Evolutionary conservation across 169 alveolate genomes (phyloP).

Genomic region (Plasmodium fragile): DNA sequence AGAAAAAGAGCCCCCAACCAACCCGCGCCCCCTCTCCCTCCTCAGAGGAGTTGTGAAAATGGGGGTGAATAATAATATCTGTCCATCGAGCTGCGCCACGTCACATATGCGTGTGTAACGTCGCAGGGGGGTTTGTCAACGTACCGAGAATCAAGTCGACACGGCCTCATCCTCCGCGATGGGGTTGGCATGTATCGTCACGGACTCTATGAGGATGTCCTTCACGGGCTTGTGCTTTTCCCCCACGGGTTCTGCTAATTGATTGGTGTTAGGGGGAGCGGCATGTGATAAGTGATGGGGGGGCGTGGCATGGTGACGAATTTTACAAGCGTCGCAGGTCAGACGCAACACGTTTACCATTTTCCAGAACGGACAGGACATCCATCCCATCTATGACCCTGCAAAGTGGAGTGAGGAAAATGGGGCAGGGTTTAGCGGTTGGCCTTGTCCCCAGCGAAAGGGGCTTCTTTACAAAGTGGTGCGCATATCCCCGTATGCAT

Average conservation of each 20-base stretch:
- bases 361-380: constrained; percentile 92
- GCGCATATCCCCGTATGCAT: background rate
- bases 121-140: background rate
- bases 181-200: constrained; percentile 92
- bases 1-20: background rate
- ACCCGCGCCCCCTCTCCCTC: background rate
- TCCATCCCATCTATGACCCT: constrained; percentile 94
- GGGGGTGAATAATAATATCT: background rate
- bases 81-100: background rate
- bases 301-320: background rate
- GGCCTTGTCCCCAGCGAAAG: background rate
- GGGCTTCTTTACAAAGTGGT: background rate
- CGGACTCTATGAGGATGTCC: constrained; percentile 84
- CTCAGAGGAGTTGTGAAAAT: background rate
- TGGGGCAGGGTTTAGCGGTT: background rate
- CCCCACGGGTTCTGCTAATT: constrained; percentile 86
- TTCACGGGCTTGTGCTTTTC: constrained; percentile 87
- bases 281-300: background rate
- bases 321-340: background rate
- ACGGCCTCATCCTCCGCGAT: constrained; percentile 89
- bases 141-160: background rate
- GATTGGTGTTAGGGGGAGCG: background rate
- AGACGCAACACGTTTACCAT: constrained; percentile 67
- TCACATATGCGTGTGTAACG: background rate
- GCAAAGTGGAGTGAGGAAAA: background rate